These are phyloP conservation scores for Lithospermum erythrorhizon DNA, from an alignment of 257 asterid genomes.

Conservation along the genomic window DNA sequence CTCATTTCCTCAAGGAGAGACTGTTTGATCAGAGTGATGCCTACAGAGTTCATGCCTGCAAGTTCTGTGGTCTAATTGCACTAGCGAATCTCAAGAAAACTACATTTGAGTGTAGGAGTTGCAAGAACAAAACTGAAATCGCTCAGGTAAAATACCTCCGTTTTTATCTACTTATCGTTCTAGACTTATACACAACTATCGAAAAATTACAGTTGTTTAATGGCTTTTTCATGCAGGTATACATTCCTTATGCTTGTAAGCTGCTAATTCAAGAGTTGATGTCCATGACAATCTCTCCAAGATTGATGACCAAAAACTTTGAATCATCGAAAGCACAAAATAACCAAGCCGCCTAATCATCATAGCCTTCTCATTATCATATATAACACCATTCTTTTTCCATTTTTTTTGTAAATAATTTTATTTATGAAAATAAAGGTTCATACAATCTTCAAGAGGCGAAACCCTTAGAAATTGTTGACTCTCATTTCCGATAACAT, in stretches of 20 bases:
- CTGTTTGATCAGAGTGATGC: constrained; percentile 24
- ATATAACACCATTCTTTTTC: too few species aligned
- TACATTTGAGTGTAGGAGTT: constrained; percentile 16
- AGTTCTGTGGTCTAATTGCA: constrained; percentile 13
- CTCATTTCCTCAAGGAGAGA: constrained; percentile 21
- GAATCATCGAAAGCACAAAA: too few species aligned
- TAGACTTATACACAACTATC: too few species aligned
- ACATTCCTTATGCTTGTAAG: constrained; percentile 92
- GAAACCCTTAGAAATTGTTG: too few species aligned
- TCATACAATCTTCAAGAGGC: too few species aligned
- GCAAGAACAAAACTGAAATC: constrained; percentile 15
- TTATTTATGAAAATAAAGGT: too few species aligned
- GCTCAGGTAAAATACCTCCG: constrained; percentile 11
- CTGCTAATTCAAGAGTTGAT: constrained; percentile 88
- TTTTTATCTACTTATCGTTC: too few species aligned
- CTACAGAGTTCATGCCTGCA: constrained; percentile 14
- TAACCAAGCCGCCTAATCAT: too few species aligned
- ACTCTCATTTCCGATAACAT: too few species aligned
- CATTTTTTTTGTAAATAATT: too few species aligned
- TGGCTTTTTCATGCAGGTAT: constrained; percentile 36
- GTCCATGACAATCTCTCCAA: constrained; percentile 97
- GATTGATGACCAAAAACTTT: constrained; percentile 45
- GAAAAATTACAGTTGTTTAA: neutral
- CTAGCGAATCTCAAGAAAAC: constrained; percentile 9
- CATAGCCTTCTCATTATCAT: too few species aligned